Evolutionary conservation across 768 basidiomycete species (phyloP), one percentile per base, ranked within the genome.

Genomic region (Russula foetens): DNA sequence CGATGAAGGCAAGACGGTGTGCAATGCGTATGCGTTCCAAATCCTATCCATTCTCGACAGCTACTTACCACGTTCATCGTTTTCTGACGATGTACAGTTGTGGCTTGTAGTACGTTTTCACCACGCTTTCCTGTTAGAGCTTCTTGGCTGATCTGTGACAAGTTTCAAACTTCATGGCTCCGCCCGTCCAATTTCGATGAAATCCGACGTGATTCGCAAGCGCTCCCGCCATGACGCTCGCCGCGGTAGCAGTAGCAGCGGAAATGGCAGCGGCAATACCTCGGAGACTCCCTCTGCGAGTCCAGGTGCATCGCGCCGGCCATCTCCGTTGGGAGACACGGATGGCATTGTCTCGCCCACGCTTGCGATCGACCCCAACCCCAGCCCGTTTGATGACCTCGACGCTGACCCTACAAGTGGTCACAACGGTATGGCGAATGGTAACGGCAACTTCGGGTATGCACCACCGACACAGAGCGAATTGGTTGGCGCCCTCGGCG

Each of bases 1-100:
- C 67, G 90, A 92, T 67, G 91, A 92, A 73, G 90, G 90, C 56
- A 90, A 90, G 76, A 92, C 90, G 0, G 88, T 92, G 43, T 92
- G 91, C 76, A 92, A 92, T 67, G 90, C 91, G 86, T 92, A 71
- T 72, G 86, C 82, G 28, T 52, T 56, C 38, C 50, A 47, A 60
- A 33, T 33, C 53, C 44, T 50, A 43, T 51, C 23, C 45, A n/a
- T 31, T 26, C 26, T 45, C 45, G 45, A 35, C 24, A n/a, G 17
- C 4, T 58, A 1, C 57, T 58, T 14, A 58, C 2, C 15, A 19
- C 12, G 29, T 15, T 7, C 17, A 26, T 39, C 24, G 24, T 35
- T 51, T 49, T 48, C 55, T 21, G 50, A 51, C 35, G 31, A 53
- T 59, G 39, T 59, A 55, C 60, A 91, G 89, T 33, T 92, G 90